Evolutionary conservation across 2,329 filamentous ascomycete species (phyloP).

Genomic region (Aureobasidium sp.): DNA sequence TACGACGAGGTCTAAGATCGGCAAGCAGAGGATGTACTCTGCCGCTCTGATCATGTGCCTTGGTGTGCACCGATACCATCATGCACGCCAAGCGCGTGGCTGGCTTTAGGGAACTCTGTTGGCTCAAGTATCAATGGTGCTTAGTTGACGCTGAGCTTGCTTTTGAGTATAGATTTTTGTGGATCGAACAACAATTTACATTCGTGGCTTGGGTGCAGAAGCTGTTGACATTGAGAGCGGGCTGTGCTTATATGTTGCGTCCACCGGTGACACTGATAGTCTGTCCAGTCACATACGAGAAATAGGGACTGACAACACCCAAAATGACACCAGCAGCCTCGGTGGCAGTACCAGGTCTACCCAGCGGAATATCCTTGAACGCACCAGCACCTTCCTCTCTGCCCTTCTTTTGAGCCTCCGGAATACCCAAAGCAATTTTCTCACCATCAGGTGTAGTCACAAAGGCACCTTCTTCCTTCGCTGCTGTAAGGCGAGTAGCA

Average conservation of each 20-base stretch:
- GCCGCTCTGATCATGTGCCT: too few relatives aligned
- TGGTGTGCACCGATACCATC: too few relatives aligned
- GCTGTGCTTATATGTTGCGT: slow-evolving; percentile 44
- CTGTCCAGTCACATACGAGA: slow-evolving; percentile 79
- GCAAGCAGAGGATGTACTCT: too few relatives aligned
- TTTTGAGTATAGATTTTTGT: too few relatives aligned
- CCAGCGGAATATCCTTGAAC: slow-evolving; percentile 61
- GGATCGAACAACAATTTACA: not conserved
- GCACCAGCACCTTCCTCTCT: slow-evolving; percentile 30
- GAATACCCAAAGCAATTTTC: slow-evolving; percentile 67
- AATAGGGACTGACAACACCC: slow-evolving; percentile 71
- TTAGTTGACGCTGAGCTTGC: too few relatives aligned
- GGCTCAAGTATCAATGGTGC: too few relatives aligned
- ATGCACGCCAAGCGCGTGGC: too few relatives aligned
- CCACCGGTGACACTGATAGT: slow-evolving; percentile 82
- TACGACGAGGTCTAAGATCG: too few relatives aligned
- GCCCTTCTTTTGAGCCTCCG: slow-evolving; percentile 46
- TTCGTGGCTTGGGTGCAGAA: too few relatives aligned
- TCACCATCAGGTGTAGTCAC: slow-evolving; percentile 67
- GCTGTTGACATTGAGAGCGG: too few relatives aligned
- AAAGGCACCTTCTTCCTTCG: slow-evolving; percentile 77
- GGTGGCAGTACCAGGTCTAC: slow-evolving; percentile 65
- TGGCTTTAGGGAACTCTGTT: too few relatives aligned
- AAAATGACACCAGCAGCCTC: slow-evolving; percentile 73
- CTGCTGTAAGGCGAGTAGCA: slow-evolving; percentile 67